Conservation (phyloP, 106 monocot species). For the Vanilla planifolia region DNA sequence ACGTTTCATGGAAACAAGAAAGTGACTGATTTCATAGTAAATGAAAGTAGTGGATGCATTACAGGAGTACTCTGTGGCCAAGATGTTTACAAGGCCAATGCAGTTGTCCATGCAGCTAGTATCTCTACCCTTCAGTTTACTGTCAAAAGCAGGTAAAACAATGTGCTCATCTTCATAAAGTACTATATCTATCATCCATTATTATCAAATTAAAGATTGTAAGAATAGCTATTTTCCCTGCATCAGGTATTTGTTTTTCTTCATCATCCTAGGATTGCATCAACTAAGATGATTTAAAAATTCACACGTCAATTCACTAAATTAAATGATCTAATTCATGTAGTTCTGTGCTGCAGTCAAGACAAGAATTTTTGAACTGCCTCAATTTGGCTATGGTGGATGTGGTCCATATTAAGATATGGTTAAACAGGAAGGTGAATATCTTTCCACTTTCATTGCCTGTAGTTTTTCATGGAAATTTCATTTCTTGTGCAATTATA, state of each 20-base stretch:
- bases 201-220: too few species aligned
- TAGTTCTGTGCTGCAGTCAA: constrained; percentile 47
- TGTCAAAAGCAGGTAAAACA: constrained; percentile 41
- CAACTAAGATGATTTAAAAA: too few species aligned
- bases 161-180: too few species aligned
- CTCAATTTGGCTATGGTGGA: constrained; percentile 44
- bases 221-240: too few species aligned
- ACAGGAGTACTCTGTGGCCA: constrained; percentile 46
- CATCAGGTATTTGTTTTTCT: too few species aligned
- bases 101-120: constrained; percentile 52
- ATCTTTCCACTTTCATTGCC: background rate
- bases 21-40: constrained; percentile 29
- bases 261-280: too few species aligned
- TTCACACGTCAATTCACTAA: too few species aligned
- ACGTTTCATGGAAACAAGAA: constrained; percentile 34
- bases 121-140: constrained; percentile 49
- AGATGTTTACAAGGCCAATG: constrained; percentile 52
- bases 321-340: constrained; percentile 14
- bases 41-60: constrained; percentile 39
- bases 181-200: too few species aligned
- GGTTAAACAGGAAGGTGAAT: constrained; percentile 70
- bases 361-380: constrained; percentile 51
- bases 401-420: constrained; percentile 55
- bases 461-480: constrained; percentile 2
- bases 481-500: background rate